Conservation (phyloP, 192 early-diverging fungal genomes). For the Gaertneriomyces sp. region DNA sequence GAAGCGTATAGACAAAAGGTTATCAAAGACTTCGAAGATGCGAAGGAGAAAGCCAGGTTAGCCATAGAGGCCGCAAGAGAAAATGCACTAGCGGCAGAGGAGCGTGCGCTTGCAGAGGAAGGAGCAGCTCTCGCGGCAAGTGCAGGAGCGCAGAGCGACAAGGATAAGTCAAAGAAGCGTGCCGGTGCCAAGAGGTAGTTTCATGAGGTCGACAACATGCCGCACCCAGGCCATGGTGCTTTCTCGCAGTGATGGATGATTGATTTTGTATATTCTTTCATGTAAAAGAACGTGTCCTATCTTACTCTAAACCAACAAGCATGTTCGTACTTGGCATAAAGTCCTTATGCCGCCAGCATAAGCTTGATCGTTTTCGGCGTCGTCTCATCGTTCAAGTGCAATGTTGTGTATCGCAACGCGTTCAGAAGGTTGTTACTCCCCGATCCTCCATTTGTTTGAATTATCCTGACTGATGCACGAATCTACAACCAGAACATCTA, state of each 20-base stretch:
- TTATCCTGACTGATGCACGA: slow-evolving; percentile 58
- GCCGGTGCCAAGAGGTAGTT: slow-evolving; percentile 1
- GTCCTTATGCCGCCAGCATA: slow-evolving; percentile 20
- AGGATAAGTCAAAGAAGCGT: slow-evolving; percentile 6
- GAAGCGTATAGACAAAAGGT: slow-evolving; percentile 40
- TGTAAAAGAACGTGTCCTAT: too few relatives aligned
- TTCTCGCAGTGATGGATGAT: background rate
- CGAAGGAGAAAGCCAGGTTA: slow-evolving; percentile 26
- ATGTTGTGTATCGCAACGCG: slow-evolving; percentile 70
- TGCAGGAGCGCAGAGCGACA: background rate
- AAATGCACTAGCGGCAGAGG: slow-evolving; percentile 40
- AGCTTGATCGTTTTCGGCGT: slow-evolving; percentile 62
- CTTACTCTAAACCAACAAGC: too few relatives aligned
- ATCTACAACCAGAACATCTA: slow-evolving; percentile 38
- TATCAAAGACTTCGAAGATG: slow-evolving; percentile 40
- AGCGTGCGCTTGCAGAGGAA: slow-evolving; percentile 19
- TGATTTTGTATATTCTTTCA: background rate
- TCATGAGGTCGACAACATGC: too few relatives aligned
- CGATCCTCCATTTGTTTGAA: slow-evolving; percentile 60
- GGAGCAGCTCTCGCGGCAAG: slow-evolving; percentile 19
- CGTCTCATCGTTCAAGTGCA: slow-evolving; percentile 74
- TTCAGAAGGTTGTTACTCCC: slow-evolving; percentile 62
- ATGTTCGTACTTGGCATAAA: too few relatives aligned
- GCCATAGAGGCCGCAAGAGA: slow-evolving; percentile 40
- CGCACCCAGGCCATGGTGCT: too few relatives aligned